Base-by-base conservation (phyloP, 1,139 yeast species). In the Pichia sp. region DNA sequence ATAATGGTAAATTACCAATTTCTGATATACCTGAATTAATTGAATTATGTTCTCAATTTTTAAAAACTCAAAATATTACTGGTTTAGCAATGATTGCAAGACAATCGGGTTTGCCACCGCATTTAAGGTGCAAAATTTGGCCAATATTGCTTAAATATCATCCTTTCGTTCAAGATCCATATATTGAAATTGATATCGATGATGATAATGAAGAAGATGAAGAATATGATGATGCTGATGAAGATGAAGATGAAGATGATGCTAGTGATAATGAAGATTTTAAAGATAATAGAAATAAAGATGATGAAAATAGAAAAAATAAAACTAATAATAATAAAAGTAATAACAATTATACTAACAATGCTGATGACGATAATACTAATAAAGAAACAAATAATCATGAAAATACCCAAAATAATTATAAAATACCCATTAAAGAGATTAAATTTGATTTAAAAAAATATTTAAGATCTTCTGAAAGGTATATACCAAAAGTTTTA, bases 41-140 rank as follows among this genome's bases (percentile, higher is more conserved):
- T 42, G 64, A 61, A 25, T 48, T 65, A 27, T 63, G 67, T 47
- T 55, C 58, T 18, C 58, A 60, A 36, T 81, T 74, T 57, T 66
- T 83, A 27, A 69, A 69, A 45, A 71, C 72, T 38, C 72, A 72
- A 49, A 81, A 84, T 61, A 76, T 78, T 49, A 81, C 79, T 43
- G 87, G 86, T 2, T 68, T 90, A 45, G 95, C 97, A 0, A 71
- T 82, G 54, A 69, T 90, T 18, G 90, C 96, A 3, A 73, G 96
- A 54, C 90, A 85, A 58, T 74, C 81, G 53, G 97, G 97, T 2
- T 72, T 89, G 30, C 97, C 97, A 1, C 95, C 96, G 0, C 77
- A 81, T 53, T 71, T 88, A 48, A 74, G 97, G 52, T 81, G 79
- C 57, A 74, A 77, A 52, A 84, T 86, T 9, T 90, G 97, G 97